Percentiles rank a stretch among this genome's conserved stretches.
Evolutionary conservation across 2,329 filamentous ascomycete species (phyloP).

Genomic region (Onygenales sp.): DNA sequence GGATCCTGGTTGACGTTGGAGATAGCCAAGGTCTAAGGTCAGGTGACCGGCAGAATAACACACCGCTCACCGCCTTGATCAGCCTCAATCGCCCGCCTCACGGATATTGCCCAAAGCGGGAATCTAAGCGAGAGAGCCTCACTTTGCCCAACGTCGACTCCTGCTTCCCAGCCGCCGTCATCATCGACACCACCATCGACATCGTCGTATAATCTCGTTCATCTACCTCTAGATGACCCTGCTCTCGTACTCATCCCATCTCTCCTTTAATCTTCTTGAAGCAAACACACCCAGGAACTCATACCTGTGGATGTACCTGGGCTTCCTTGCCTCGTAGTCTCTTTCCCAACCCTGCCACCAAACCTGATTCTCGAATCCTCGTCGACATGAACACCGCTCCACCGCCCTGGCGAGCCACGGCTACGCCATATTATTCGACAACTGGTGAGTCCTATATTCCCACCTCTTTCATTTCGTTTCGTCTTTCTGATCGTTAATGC

Average conservation of each 20-base stretch:
- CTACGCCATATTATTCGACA: slow-evolving; percentile 19
- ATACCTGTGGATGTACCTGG: neutral
- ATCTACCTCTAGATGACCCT: neutral
- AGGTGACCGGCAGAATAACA: neutral
- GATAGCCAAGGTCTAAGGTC: neutral
- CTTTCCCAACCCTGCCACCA: neutral
- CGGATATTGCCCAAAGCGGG: slow-evolving; percentile 3
- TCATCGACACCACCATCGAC: neutral
- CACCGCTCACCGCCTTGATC: slow-evolving; percentile 4
- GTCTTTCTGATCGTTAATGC: neutral
- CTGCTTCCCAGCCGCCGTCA: neutral
- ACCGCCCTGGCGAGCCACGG: slow-evolving; percentile 30
- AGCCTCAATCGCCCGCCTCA: neutral
- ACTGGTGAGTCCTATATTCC: slow-evolving; percentile 21
- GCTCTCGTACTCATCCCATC: neutral
- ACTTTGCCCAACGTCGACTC: slow-evolving; percentile 1
- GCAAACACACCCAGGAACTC: neutral
- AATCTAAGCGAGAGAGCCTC: slow-evolving; percentile 12
- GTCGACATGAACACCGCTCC: slow-evolving; percentile 29
- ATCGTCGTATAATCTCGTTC: neutral
- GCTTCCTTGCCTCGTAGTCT: neutral
- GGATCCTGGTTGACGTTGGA: neutral
- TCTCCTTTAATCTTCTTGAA: neutral
- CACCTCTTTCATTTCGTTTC: neutral
- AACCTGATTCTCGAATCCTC: slow-evolving; percentile 1